Evolutionary conservation across 176 grass and related monocot genomes (phyloP).

Genomic region (Metroxylon sagu): DNA sequence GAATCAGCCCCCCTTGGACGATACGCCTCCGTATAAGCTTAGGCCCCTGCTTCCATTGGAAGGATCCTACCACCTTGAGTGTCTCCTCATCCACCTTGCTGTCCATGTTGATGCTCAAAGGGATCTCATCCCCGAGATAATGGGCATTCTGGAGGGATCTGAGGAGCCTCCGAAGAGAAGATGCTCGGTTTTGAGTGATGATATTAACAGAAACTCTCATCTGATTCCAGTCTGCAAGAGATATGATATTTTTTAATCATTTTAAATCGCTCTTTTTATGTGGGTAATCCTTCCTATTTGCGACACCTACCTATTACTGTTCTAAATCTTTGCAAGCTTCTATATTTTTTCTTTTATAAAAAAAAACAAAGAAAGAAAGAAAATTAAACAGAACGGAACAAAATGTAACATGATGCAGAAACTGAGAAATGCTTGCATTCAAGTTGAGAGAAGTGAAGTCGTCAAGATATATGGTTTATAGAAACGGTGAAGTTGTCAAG

Average conservation of each 20-base stretch:
- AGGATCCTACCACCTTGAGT: conserved; percentile 43
- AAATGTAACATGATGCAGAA: too few species aligned
- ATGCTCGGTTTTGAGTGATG: conserved; percentile 70
- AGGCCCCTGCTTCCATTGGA: conserved; percentile 61
- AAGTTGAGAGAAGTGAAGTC: too few species aligned
- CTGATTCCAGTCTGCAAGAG: conserved; percentile 61
- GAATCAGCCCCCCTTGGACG: conserved; percentile 92
- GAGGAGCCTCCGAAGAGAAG: conserved; percentile 55
- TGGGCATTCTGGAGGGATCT: conserved; percentile 47
- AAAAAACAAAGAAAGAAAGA: too few species aligned
- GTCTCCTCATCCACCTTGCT: conserved; percentile 76
- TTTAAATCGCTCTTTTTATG: too few species aligned
- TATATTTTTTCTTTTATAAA: too few species aligned
- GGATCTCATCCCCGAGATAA: conserved; percentile 82
- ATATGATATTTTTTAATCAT: background rate
- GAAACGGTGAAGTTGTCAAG: too few species aligned
- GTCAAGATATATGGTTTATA: too few species aligned
- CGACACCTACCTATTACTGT: too few species aligned
- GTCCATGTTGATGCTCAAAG: conserved; percentile 97
- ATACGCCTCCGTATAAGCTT: conserved; percentile 66
- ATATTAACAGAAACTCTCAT: conserved; percentile 96
- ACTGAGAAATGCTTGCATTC: too few species aligned
- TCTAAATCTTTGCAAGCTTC: too few species aligned
- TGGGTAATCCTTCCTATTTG: too few species aligned
- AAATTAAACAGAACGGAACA: too few species aligned